phyloP scores from a whole-genome alignment of 2,329 filamentous ascomycete genomes.

The Hortaea sp. region DNA sequence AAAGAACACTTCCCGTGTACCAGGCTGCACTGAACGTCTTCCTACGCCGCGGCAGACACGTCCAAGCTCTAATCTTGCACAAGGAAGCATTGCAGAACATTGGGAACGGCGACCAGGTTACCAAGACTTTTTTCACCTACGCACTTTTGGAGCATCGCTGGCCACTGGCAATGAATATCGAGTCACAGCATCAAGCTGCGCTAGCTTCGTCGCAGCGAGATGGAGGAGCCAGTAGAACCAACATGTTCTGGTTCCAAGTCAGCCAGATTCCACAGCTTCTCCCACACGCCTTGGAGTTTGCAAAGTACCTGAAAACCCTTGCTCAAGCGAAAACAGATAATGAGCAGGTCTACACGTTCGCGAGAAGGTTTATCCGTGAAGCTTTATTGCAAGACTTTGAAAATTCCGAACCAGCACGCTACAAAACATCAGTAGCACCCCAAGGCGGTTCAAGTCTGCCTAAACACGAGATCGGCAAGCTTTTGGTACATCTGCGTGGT shows the following conservation, averaged over 20 bases:
- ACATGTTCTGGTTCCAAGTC: slow-evolving; percentile 15
- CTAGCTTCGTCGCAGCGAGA: not conserved
- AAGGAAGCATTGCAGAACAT: slow-evolving; percentile 18
- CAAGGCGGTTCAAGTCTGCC: not conserved
- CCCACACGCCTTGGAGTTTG: slow-evolving; percentile 5
- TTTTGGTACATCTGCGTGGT: slow-evolving; percentile 1
- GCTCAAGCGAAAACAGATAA: slow-evolving; percentile 1
- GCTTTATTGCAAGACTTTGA: slow-evolving; percentile 11
- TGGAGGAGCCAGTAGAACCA: not conserved
- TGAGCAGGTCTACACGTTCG: slow-evolving; percentile 4
- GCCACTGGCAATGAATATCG: slow-evolving; percentile 11
- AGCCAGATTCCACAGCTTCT: slow-evolving; percentile 11
- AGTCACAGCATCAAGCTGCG: slow-evolving; percentile 3
- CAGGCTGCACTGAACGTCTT: slow-evolving; percentile 10
- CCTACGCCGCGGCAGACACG: slow-evolving; percentile 8
- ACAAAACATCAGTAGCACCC: not conserved
- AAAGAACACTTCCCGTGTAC: slow-evolving; percentile 14
- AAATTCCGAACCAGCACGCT: not conserved
- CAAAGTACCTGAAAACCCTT: slow-evolving; percentile 4
- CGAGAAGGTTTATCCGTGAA: slow-evolving; percentile 8
- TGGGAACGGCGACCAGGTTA: slow-evolving; percentile 14
- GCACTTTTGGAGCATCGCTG: slow-evolving; percentile 9
- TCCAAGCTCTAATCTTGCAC: slow-evolving; percentile 12
- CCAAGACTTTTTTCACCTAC: slow-evolving; percentile 11
- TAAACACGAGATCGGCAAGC: slow-evolving; percentile 4